phyloP scores from a whole-genome alignment of 2,329 filamentous ascomycete species.

The Pyricularia sp. region DNA sequence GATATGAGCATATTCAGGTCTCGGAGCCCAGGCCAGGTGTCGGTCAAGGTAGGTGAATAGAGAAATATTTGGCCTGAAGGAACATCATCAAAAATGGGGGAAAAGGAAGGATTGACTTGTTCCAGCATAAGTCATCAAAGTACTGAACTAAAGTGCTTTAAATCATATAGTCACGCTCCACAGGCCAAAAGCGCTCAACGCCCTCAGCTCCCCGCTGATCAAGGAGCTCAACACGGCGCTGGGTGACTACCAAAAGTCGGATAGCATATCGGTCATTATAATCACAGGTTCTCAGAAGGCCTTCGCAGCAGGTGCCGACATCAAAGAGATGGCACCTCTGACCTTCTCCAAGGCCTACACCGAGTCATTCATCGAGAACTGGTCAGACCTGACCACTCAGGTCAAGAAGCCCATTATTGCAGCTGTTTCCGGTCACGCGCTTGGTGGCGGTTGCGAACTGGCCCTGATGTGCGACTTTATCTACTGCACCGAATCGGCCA shows the following conservation, averaged over 20 bases:
- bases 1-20: constrained; percentile 72
- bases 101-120: neutral
- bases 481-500: constrained; percentile 75
- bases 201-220: constrained; percentile 82
- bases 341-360: constrained; percentile 82
- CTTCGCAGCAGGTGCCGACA: constrained; percentile 92
- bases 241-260: constrained; percentile 52
- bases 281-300: constrained; percentile 82
- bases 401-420: constrained; percentile 92
- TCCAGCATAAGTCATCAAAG: neutral
- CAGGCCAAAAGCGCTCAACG: constrained; percentile 91
- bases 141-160: neutral
- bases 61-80: neutral
- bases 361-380: constrained; percentile 85
- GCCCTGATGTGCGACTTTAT: constrained; percentile 96
- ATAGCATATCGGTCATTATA: constrained; percentile 61
- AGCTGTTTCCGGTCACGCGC: constrained; percentile 85
- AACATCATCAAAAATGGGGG: neutral
- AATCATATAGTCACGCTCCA: constrained; percentile 64
- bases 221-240: constrained; percentile 76
- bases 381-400: constrained; percentile 72
- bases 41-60: constrained; percentile 54
- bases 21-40: constrained; percentile 80
- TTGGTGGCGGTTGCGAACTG: constrained; percentile 91
- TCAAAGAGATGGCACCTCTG: constrained; percentile 95